These are phyloP conservation scores for Oleoguttula mirabilis DNA, from an alignment of 495 filamentous ascomycete species.

Conservation along the genomic window DNA sequence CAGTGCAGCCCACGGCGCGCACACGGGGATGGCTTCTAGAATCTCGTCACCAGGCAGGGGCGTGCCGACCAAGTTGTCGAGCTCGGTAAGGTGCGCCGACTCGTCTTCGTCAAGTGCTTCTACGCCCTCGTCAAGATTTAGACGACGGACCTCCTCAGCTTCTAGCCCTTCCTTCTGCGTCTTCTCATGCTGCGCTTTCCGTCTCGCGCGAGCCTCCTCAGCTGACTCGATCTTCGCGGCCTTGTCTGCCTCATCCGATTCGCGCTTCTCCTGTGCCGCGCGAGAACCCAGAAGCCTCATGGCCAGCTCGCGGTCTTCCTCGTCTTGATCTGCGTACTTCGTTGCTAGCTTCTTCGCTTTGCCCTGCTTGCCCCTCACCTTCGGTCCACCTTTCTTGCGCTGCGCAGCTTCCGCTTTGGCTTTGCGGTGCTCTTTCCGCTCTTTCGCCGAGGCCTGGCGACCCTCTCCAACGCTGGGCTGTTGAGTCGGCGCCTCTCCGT, in stretches of 20 bases:
- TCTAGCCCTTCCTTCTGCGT: conserved; percentile 48
- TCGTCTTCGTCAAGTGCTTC: conserved; percentile 37
- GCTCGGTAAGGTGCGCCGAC: conserved; percentile 43
- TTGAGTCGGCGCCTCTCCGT: not conserved
- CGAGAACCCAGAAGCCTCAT: conserved; percentile 69
- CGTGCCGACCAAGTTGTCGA: conserved; percentile 66
- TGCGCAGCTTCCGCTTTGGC: not conserved
- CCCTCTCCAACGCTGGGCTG: not conserved
- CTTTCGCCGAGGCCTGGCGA: conserved; percentile 5
- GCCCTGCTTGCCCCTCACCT: conserved; percentile 64
- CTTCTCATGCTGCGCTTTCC: conserved; percentile 65
- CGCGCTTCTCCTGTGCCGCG: conserved; percentile 39
- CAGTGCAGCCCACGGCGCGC: conserved; percentile 79
- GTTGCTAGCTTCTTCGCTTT: conserved; percentile 79
- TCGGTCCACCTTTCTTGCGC: conserved; percentile 17
- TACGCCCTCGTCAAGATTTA: conserved; percentile 33
- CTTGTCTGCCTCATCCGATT: conserved; percentile 44
- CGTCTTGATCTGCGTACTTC: conserved; percentile 92
- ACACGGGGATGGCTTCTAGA: conserved; percentile 78
- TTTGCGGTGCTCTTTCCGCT: not conserved
- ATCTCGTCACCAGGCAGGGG: conserved; percentile 76
- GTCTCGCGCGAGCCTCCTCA: conserved; percentile 54
- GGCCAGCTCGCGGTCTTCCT: conserved; percentile 75
- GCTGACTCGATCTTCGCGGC: conserved; percentile 38
- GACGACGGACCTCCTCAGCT: conserved; percentile 47